Evolutionary conservation across 768 basidiomycete species (phyloP).

Genomic region (Ramaria rubella): DNA sequence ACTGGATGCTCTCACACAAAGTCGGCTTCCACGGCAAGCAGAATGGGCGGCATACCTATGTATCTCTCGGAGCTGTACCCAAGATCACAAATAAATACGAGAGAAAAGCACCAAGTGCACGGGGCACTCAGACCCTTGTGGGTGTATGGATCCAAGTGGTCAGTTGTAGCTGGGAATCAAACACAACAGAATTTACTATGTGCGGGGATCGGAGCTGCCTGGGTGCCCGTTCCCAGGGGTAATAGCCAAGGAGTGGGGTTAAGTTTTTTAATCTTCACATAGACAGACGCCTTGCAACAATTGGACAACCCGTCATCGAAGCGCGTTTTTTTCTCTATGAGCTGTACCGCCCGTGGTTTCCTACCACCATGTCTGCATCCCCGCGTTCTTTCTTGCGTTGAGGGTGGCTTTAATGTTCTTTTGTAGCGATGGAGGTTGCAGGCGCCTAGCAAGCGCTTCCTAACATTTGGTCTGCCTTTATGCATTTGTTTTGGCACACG

Average conservation of each 20-base stretch:
- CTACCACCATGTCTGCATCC: not conserved
- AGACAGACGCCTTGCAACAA: not conserved
- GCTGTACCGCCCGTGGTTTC: not conserved
- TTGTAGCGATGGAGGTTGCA: no score
- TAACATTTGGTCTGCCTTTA: not conserved
- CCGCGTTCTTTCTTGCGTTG: not conserved
- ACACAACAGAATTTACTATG: not conserved
- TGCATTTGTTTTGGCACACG: not conserved
- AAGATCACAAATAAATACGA: not conserved
- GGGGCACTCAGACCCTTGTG: not conserved
- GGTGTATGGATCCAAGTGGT: not conserved
- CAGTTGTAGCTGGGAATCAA: not conserved
- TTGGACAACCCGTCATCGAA: not conserved
- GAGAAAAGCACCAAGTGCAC: not conserved
- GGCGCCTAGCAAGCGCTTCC: not conserved
- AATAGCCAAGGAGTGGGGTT: not conserved
- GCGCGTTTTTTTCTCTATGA: no score
- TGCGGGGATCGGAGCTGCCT: not conserved
- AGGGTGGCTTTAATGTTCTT: not conserved
- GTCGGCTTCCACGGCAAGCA: no score
- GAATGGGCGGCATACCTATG: not conserved
- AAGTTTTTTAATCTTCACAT: not conserved
- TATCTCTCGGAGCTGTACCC: not conserved
- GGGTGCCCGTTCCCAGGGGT: not conserved
- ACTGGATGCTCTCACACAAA: no score